Evolutionary conservation across 441 rosid species (phyloP).

Genomic region (California macrophylla): DNA sequence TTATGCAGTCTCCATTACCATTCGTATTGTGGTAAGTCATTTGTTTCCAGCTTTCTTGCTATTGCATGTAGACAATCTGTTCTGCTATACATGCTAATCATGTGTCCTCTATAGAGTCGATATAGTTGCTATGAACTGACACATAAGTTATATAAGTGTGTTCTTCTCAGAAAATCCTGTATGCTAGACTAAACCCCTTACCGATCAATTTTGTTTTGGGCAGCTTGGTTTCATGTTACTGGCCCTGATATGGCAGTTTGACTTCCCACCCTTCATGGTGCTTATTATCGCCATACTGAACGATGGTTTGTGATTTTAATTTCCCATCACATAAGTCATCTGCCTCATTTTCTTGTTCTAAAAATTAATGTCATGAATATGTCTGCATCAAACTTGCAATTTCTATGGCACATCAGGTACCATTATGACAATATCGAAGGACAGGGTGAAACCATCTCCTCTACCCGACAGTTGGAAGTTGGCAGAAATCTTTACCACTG

Average conservation of each 20-base stretch:
- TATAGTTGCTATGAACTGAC: neutral
- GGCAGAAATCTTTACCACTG: conserved; percentile 41
- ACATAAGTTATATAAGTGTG: neutral
- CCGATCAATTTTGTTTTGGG: neutral
- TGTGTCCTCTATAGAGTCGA: neutral
- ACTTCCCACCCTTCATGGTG: conserved; percentile 54
- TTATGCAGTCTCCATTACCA: conserved; percentile 46
- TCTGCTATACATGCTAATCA: neutral
- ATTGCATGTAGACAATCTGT: neutral
- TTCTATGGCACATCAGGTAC: conserved; percentile 25
- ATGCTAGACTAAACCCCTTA: conserved; percentile 1
- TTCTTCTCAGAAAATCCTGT: conserved; percentile 9
- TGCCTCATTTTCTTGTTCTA: neutral
- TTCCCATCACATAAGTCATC: neutral
- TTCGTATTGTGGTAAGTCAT: conserved; percentile 42
- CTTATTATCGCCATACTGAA: conserved; percentile 44
- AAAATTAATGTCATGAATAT: neutral
- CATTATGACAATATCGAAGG: conserved; percentile 47
- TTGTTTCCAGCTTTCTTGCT: neutral
- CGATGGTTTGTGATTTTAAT: conserved; percentile 28
- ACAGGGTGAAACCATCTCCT: conserved; percentile 48
- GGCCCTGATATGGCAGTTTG: conserved; percentile 44
- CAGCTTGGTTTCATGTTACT: conserved; percentile 46
- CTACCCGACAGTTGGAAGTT: conserved; percentile 44
- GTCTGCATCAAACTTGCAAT: neutral